A percentile compares a stretch with the other conserved stretches of the same genome.
Conservation (phyloP, 106 monocot genomes). For the Cymbidium sinense region DNA sequence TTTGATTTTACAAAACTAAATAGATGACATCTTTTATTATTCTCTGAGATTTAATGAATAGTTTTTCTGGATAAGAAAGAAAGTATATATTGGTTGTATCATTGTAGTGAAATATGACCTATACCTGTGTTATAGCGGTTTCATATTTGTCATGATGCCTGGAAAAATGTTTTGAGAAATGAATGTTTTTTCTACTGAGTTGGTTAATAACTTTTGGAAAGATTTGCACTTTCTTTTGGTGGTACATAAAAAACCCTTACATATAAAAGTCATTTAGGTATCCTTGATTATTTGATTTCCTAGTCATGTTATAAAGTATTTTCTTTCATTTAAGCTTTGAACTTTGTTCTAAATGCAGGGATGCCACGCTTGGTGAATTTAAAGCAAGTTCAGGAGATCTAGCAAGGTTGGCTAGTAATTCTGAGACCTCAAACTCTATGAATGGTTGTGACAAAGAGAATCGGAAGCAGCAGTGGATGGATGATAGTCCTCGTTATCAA, state of each 20-base stretch:
- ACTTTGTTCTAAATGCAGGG: constrained; percentile 27
- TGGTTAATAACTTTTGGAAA: not conserved
- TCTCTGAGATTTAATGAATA: not conserved
- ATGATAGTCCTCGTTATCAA: constrained; percentile 48
- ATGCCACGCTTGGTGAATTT: constrained; percentile 45
- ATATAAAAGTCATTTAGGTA: not conserved
- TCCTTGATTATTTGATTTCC: not conserved
- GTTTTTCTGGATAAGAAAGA: not conserved
- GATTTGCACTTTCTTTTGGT: not conserved
- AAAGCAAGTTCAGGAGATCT: constrained; percentile 68
- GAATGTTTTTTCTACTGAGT: not conserved
- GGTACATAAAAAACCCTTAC: not conserved
- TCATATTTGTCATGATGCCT: too few species aligned
- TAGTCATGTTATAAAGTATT: not conserved
- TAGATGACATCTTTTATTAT: not conserved
- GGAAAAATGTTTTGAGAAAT: not conserved
- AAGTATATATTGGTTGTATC: not conserved
- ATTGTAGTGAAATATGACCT: not conserved
- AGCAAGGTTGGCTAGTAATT: constrained; percentile 41
- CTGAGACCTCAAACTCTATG: constrained; percentile 18
- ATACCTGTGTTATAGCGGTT: not conserved
- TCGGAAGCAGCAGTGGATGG: constrained; percentile 9
- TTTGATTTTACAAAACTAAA: not conserved
- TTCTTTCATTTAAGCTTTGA: not conserved
- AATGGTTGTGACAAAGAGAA: constrained; percentile 24